phyloP scores from a whole-genome alignment of 2,329 filamentous ascomycete genomes.

The Cordyceps tenuipes region DNA sequence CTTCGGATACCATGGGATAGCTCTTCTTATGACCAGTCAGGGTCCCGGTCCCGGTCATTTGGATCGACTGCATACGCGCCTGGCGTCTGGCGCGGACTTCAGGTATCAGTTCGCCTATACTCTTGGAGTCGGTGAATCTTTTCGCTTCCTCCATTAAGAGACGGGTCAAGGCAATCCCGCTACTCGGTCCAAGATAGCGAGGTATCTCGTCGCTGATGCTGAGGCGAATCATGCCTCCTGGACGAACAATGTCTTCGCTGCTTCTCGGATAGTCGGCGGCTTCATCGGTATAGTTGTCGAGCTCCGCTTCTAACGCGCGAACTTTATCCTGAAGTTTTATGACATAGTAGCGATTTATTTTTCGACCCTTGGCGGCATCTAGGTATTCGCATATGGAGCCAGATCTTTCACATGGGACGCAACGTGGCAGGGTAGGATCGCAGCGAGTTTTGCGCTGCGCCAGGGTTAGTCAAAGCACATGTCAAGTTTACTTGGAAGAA shows the following conservation, averaged over 20 bases:
- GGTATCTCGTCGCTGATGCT: slow-evolving; percentile 77
- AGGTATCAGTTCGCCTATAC: slow-evolving; percentile 85
- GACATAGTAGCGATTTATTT: slow-evolving; percentile 86
- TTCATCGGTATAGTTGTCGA: slow-evolving; percentile 70
- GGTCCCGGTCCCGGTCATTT: slow-evolving; percentile 36
- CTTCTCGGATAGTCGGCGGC: slow-evolving; percentile 61
- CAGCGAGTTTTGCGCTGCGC: slow-evolving; percentile 86
- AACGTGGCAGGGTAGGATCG: slow-evolving; percentile 85
- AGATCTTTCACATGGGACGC: slow-evolving; percentile 84
- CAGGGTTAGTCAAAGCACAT: background rate
- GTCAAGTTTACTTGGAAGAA: background rate
- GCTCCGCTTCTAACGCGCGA: slow-evolving; percentile 69
- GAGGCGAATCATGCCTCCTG: slow-evolving; percentile 76
- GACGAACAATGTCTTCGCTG: slow-evolving; percentile 77
- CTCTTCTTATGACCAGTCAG: slow-evolving; percentile 65
- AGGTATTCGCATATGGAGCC: slow-evolving; percentile 92
- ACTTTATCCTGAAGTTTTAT: slow-evolving; percentile 85
- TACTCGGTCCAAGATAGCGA: slow-evolving; percentile 86
- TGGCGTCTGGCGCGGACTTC: slow-evolving; percentile 54
- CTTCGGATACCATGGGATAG: slow-evolving; percentile 82
- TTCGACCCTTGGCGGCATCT: slow-evolving; percentile 77
- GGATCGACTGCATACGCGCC: slow-evolving; percentile 50
- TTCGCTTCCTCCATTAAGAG: slow-evolving; percentile 96
- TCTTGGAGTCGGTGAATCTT: slow-evolving; percentile 81
- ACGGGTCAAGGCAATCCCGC: slow-evolving; percentile 89